phyloP scores from a whole-genome alignment of 495 filamentous ascomycete genomes.

The Penicillium soppii region DNA sequence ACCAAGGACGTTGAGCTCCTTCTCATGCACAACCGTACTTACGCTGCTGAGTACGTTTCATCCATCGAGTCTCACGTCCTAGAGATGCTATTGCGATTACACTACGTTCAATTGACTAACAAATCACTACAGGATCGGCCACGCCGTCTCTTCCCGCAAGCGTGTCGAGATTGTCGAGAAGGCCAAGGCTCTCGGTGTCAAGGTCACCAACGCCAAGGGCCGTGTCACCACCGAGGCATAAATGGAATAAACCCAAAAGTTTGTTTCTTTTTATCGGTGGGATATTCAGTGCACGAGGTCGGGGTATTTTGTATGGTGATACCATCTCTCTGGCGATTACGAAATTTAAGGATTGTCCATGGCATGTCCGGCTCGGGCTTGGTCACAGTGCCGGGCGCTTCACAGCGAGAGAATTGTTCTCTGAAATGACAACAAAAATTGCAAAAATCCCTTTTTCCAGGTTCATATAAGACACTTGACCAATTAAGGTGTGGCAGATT shows the following conservation, averaged over 20 bases:
- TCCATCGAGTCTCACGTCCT: neutral
- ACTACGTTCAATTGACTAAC: neutral
- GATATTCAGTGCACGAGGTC: slow-evolving; percentile 26
- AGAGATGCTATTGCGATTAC: neutral
- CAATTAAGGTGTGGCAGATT: slow-evolving; percentile 1
- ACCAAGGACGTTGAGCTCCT: slow-evolving; percentile 91
- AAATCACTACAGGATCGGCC: slow-evolving; percentile 71
- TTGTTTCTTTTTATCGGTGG: slow-evolving; percentile 30
- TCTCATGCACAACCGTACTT: slow-evolving; percentile 99
- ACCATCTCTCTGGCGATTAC: slow-evolving; percentile 35
- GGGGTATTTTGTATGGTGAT: slow-evolving; percentile 33
- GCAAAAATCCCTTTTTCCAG: slow-evolving; percentile 21
- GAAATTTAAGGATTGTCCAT: slow-evolving; percentile 37
- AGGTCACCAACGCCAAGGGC: slow-evolving; percentile 99
- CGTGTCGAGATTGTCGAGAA: slow-evolving; percentile 92
- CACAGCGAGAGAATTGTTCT: slow-evolving; percentile 28
- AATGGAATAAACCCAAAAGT: slow-evolving; percentile 42
- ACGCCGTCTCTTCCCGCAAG: slow-evolving; percentile 97
- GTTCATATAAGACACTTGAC: neutral
- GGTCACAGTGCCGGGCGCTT: slow-evolving; percentile 28
- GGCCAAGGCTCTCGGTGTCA: slow-evolving; percentile 95
- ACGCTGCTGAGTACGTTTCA: slow-evolving; percentile 87
- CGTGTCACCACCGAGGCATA: slow-evolving; percentile 97
- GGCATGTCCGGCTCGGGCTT: slow-evolving; percentile 31
- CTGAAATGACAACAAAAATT: slow-evolving; percentile 39